Evolutionary conservation across 768 basidiomycete genomes (phyloP).

Genomic region (Boletus rubropictus): DNA sequence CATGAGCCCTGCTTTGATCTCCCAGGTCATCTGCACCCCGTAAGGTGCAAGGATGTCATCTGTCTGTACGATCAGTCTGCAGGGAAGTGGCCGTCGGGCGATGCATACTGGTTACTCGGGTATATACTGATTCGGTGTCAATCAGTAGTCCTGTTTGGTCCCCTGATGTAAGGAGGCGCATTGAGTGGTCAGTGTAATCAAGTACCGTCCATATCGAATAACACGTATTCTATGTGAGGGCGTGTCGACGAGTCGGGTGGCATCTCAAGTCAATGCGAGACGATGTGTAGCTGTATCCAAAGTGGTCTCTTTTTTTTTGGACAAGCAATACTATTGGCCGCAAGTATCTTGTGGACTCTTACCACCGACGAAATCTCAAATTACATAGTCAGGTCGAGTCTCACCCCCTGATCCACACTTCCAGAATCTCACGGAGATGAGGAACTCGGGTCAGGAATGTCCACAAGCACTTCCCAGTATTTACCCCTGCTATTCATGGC

Average conservation of each 20-base stretch:
- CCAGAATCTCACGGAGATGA: too few relatives aligned
- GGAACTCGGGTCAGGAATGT: too few relatives aligned
- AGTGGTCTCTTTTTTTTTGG: too few relatives aligned
- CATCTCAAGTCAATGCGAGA: slow-evolving; percentile 5
- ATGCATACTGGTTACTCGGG: slow-evolving; percentile 66
- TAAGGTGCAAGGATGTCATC: slow-evolving; percentile 68
- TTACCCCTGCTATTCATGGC: background rate
- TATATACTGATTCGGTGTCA: slow-evolving; percentile 73
- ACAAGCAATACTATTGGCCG: too few relatives aligned
- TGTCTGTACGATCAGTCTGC: slow-evolving; percentile 21
- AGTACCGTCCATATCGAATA: slow-evolving; percentile 72
- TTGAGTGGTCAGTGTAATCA: background rate
- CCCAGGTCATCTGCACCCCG: slow-evolving; percentile 80
- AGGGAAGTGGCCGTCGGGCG: background rate
- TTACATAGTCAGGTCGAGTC: too few relatives aligned
- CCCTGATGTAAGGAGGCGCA: background rate
- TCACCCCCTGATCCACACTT: too few relatives aligned
- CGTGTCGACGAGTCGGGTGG: slow-evolving; percentile 3
- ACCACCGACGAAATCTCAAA: too few relatives aligned
- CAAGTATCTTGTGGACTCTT: too few relatives aligned
- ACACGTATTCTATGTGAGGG: slow-evolving; percentile 48
- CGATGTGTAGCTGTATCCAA: background rate
- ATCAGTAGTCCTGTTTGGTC: slow-evolving; percentile 56
- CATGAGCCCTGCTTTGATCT: slow-evolving; percentile 86
- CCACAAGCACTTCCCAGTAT: too few relatives aligned